These are phyloP conservation scores for Eutrema japonicum DNA, from an alignment of 345 rosid genomes.

Conservation along the genomic window DNA sequence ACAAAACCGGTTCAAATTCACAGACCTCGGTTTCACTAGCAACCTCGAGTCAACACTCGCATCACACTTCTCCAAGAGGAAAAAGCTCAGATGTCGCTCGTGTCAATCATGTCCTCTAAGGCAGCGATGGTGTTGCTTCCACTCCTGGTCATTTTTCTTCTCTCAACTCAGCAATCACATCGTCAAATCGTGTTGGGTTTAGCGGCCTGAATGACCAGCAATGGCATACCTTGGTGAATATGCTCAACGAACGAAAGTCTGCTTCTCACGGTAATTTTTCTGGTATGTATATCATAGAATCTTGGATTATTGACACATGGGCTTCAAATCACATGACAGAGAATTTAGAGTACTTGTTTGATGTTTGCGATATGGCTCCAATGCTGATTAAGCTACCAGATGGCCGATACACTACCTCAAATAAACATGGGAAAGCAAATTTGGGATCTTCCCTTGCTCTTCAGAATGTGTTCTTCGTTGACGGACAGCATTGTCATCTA, in stretches of 20 bases:
- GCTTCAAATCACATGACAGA: background rate
- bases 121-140: too few relatives aligned
- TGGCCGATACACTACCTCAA: background rate
- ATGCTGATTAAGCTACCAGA: background rate
- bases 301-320: conserved; percentile 7
- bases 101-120: too few relatives aligned
- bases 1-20: too few relatives aligned
- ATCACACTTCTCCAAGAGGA: too few relatives aligned
- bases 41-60: too few relatives aligned
- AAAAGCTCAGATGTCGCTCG: too few relatives aligned
- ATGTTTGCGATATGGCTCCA: background rate
- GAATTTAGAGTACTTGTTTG: background rate
- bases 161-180: too few relatives aligned
- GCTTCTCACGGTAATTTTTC: background rate
- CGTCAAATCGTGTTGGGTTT: background rate
- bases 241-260: background rate
- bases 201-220: background rate
- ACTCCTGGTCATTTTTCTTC: too few relatives aligned
- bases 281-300: background rate
- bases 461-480: background rate
- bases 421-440: background rate
- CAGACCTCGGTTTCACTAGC: too few relatives aligned
- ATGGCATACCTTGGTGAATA: background rate
- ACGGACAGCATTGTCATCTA: background rate
- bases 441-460: background rate